Evolutionary conservation across 495 filamentous ascomycete genomes (phyloP), one percentile per base, ranked within the genome.

Genomic region (Neohortaea acidophila): DNA sequence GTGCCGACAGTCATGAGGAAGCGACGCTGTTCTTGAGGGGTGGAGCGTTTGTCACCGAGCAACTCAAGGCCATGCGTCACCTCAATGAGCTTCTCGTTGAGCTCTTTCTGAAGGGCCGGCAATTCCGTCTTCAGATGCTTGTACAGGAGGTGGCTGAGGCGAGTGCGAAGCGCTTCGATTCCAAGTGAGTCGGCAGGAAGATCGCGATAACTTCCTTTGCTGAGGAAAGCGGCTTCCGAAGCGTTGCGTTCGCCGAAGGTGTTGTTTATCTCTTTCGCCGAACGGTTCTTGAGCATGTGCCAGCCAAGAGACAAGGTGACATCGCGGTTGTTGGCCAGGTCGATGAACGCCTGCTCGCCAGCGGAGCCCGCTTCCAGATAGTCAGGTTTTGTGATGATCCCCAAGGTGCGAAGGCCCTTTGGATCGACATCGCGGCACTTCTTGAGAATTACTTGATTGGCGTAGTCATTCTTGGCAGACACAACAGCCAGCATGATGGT

Each of bases 231-330:
- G 2, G 32, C 17, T 38, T 72, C 68, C 14, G 47, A 41, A 5
- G 41, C 31, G 32, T 70, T 63, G 15, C 66, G 56, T 28, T 69
- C 64, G 8, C 65, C 53, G 38, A 67, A 70, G 4, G 33, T 36
- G 8, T 10, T 28, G 27, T 32, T 21, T 21, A 31, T 33, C 18
- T 55, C 44, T 21, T 43, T 38, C 20, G 41, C 42, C 1, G 51
- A 51, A 2, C 69, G 61, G 44, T 81, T 82, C 6, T 68, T 68
- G 17, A 86, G 52, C 2, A 76, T 68, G 54, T 82, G 75, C 77
- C 75, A 84, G 3, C 76, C 79, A 2, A 82, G 66, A 17, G 66
- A 58, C 33, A 85, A 70, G 18, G 49, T 53, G 12, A 76, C 57
- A 35, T 83, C 68, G 21, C 69, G 59, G 43, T 84, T 85, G 20